These are phyloP conservation scores for Aurantiochytrium sp. DNA, from an alignment of 108 stramenopile genomes.

Conservation along the genomic window DNA sequence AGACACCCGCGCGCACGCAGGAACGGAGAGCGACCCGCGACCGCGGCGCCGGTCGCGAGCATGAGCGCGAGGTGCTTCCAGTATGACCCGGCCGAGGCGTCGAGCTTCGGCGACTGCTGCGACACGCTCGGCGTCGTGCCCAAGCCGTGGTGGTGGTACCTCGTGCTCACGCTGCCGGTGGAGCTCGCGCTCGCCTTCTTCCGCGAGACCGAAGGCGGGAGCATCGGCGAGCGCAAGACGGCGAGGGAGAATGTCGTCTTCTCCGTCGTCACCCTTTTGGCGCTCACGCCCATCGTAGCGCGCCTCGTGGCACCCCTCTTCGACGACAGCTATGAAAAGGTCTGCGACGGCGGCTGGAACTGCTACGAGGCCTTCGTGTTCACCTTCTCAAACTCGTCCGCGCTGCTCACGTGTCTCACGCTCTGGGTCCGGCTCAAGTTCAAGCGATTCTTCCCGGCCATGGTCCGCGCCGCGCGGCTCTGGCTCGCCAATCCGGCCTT, in stretches of 20 bases:
- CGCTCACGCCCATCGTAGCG: neutral
- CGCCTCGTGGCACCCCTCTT: neutral
- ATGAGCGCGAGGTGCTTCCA: too few relatives aligned
- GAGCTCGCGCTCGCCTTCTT: neutral
- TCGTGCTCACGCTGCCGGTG: neutral
- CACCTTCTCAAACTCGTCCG: neutral
- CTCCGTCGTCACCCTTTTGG: neutral
- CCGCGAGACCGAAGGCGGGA: neutral
- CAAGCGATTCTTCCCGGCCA: neutral
- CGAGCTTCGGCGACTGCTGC: neutral
- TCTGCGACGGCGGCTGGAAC: neutral
- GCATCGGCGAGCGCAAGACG: neutral
- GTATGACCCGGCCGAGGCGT: too few relatives aligned
- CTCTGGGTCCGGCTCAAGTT: neutral
- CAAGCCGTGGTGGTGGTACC: neutral
- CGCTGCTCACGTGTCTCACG: neutral
- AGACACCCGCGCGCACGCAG: too few relatives aligned
- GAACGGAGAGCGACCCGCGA: too few relatives aligned
- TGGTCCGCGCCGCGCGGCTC: too few relatives aligned
- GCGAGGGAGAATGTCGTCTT: neutral
- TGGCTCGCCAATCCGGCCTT: too few relatives aligned
- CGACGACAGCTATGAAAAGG: neutral
- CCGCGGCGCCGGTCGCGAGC: too few relatives aligned
- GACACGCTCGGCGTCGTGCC: neutral
- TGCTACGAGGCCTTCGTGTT: neutral